A percentile compares a stretch with the other conserved stretches of the same genome.
These are phyloP conservation scores for Xerophyta viscosa DNA, from an alignment of 106 monocot species.

Conservation along the genomic window DNA sequence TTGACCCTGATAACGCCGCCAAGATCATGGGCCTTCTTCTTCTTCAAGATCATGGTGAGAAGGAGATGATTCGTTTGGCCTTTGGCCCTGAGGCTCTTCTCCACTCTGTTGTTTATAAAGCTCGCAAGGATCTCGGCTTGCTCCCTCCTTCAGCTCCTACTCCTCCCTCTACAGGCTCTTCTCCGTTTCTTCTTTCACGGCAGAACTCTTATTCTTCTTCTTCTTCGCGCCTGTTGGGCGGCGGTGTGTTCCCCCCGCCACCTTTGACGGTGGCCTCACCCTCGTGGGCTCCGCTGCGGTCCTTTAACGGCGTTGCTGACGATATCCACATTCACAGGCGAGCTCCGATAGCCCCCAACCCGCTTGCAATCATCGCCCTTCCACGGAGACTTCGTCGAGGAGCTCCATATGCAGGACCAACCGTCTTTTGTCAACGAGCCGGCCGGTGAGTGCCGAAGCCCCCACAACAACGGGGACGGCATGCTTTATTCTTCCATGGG, in stretches of 20 bases:
- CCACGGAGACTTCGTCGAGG: slow-evolving; percentile 42
- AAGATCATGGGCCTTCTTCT: slow-evolving; percentile 97
- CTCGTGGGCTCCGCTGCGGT: not conserved
- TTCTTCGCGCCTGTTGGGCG: slow-evolving; percentile 3
- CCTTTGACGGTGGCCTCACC: not conserved
- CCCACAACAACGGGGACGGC: slow-evolving; percentile 17
- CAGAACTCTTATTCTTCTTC: no score
- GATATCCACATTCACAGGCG: no score
- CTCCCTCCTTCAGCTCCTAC: slow-evolving; percentile 22
- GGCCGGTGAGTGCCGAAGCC: slow-evolving; percentile 27
- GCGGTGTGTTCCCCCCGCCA: not conserved
- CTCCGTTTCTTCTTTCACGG: slow-evolving; percentile 25
- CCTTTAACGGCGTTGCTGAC: not conserved
- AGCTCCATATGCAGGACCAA: slow-evolving; percentile 62
- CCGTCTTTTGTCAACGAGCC: slow-evolving; percentile 63
- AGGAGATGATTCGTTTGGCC: slow-evolving; percentile 99
- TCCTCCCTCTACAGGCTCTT: slow-evolving; percentile 11
- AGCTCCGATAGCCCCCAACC: slow-evolving; percentile 6
- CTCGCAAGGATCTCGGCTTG: slow-evolving; percentile 69
- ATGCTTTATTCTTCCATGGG: slow-evolving; percentile 29
- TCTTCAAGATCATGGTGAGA: slow-evolving; percentile 90
- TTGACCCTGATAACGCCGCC: slow-evolving; percentile 85
- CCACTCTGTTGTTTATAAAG: slow-evolving; percentile 65
- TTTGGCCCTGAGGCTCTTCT: slow-evolving; percentile 84
- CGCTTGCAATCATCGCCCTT: slow-evolving; percentile 3